Base-by-base conservation (phyloP, 1,284 basidiomycete genomes). In the Ustilago bromivora region DNA sequence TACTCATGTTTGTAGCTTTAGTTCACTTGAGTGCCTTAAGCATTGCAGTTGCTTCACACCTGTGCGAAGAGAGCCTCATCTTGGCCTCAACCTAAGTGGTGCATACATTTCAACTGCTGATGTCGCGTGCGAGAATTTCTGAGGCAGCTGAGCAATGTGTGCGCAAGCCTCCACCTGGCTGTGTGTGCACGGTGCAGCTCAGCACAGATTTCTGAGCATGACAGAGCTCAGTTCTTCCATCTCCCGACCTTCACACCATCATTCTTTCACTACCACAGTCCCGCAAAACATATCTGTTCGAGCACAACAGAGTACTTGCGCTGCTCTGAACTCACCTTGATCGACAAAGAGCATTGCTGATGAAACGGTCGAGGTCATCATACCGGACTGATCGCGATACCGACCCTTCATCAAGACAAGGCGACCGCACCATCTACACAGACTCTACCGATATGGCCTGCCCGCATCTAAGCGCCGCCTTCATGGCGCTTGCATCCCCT, bases 391-490 rank as follows among this genome's bases (percentile, higher is more conserved):
- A 65, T 36, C 59, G 35, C 62, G 59, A 61, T 36, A 11, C 63
- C 10, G 41, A 15, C 17, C 38, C 66, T 11, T 59, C 65, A 34
- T 64, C 61, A 19, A 56, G 55, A 43, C 57, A 43, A 61, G 36
- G 55, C 32, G 47, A 60, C n/a, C 31, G 15, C 40, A 10, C 17
- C 19, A 32, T 2, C 3, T 19, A 32, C 40, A 38, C 59, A 10
- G 7, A 19, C 11, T 15, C 58, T 3, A 47, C 57, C 54, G 70
- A 61, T 34, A 81, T 81, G 76, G 71, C 79, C 11, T 84, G 82
- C 41, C 76, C 80, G 15, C 82, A 84, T 41, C 73, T 84, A 40
- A 67, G 61, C 28, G 79, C 66, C 19, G 78, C 78, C 38, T 79
- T 79, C 57, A 61, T 64, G 12, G 38, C 61, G 15, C 69, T 86